Evolutionary conservation across 2,329 filamentous ascomycete species (phyloP).

Genomic region (Xylaria digitata): DNA sequence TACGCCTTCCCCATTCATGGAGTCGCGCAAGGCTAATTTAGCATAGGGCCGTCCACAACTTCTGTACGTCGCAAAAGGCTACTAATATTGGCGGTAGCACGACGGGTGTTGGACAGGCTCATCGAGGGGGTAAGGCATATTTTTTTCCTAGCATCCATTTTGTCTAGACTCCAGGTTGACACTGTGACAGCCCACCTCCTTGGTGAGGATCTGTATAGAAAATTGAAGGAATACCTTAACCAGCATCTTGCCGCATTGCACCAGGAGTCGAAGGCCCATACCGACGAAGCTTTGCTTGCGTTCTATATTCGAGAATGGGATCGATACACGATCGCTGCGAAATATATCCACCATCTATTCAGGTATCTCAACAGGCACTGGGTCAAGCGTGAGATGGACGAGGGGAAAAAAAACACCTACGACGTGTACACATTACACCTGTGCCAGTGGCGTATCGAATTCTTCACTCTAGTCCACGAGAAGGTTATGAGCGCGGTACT

Average conservation of each 20-base stretch:
- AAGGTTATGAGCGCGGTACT: slow-evolving; percentile 97
- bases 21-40: slow-evolving; percentile 51
- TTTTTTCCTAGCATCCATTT: neutral
- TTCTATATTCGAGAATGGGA: slow-evolving; percentile 99
- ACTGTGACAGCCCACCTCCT: slow-evolving; percentile 81
- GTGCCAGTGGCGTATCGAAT: slow-evolving; percentile 92
- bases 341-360: slow-evolving; percentile 98
- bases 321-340: slow-evolving; percentile 92
- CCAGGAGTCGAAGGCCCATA: slow-evolving; percentile 78
- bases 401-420: slow-evolving; percentile 97
- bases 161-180: slow-evolving; percentile 37
- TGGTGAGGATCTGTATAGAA: slow-evolving; percentile 94
- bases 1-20: slow-evolving; percentile 52
- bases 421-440: slow-evolving; percentile 98
- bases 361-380: slow-evolving; percentile 96
- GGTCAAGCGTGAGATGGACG: slow-evolving; percentile 99
- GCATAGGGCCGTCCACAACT: slow-evolving; percentile 90
- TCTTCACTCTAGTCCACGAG: slow-evolving; percentile 84
- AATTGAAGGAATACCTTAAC: slow-evolving; percentile 86
- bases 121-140: slow-evolving; percentile 73
- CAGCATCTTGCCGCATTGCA: slow-evolving; percentile 79
- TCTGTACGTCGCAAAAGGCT: slow-evolving; percentile 97
- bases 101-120: slow-evolving; percentile 62
- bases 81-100: slow-evolving; percentile 64
- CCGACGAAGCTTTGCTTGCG: slow-evolving; percentile 87